Evolutionary conservation across 2,329 filamentous ascomycete species (phyloP).

Genomic region (Beauveria sp.): DNA sequence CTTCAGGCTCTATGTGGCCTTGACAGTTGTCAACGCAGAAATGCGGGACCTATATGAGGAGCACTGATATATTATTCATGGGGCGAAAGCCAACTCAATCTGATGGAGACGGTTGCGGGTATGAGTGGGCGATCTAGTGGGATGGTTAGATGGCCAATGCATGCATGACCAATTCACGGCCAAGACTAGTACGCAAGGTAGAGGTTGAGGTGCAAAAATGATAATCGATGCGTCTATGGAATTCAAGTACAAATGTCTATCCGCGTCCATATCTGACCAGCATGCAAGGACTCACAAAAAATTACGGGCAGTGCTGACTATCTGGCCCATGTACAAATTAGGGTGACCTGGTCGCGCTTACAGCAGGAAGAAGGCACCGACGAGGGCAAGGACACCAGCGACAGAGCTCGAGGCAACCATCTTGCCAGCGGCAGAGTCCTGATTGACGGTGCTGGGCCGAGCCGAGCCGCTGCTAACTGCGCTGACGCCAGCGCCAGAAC

Average conservation of each 20-base stretch:
- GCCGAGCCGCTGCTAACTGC: background rate
- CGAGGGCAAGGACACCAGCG: slow-evolving; percentile 9
- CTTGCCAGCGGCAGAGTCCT: slow-evolving; percentile 3
- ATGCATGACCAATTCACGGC: too few relatives aligned
- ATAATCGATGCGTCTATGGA: slow-evolving; percentile 5
- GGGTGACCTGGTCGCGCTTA: background rate
- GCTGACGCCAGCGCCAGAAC: slow-evolving; percentile 15
- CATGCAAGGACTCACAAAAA: background rate
- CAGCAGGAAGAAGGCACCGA: slow-evolving; percentile 9
- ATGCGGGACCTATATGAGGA: too few relatives aligned
- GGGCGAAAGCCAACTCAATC: too few relatives aligned
- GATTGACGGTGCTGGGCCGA: background rate
- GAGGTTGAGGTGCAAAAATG: background rate
- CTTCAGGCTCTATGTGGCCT: too few relatives aligned
- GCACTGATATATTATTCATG: too few relatives aligned
- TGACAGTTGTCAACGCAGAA: too few relatives aligned
- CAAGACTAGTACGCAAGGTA: background rate
- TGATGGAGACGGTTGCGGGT: too few relatives aligned
- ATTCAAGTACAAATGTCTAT: slow-evolving; percentile 6
- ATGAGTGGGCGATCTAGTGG: too few relatives aligned
- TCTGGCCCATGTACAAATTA: background rate
- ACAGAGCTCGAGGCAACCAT: slow-evolving; percentile 3
- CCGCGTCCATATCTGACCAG: slow-evolving; percentile 4
- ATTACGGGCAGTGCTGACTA: background rate
- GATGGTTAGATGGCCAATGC: background rate